phyloP scores from a whole-genome alignment of 768 basidiomycete species.

The Mycena capillaripes region DNA sequence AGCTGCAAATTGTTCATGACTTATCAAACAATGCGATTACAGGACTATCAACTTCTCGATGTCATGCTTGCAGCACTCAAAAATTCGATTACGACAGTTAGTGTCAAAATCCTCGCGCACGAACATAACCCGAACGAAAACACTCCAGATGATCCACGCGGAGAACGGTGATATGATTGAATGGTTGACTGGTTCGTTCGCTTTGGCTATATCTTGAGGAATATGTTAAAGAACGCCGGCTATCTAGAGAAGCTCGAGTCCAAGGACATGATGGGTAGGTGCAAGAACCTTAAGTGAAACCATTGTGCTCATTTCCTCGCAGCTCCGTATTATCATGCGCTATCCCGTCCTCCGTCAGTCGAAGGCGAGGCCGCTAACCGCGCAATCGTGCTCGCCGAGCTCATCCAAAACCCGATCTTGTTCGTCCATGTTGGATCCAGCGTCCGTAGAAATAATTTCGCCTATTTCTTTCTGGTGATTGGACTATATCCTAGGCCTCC shows the following conservation, averaged over 20 bases:
- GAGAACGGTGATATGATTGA: conserved; percentile 21
- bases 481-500: not conserved
- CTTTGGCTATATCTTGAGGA: not conserved
- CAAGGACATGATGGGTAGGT: conserved; percentile 16
- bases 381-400: conserved; percentile 13
- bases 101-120: not conserved
- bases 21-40: conserved; percentile 17
- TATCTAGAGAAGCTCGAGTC: conserved; percentile 23
- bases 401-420: conserved; percentile 11
- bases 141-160: conserved; percentile 13
- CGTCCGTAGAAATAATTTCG: not conserved
- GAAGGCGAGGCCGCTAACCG: conserved; percentile 22
- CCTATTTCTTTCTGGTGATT: not conserved
- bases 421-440: conserved; percentile 23
- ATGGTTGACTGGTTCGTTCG: conserved; percentile 7
- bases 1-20: conserved; percentile 24
- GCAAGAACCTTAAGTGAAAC: not conserved
- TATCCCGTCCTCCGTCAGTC: conserved; percentile 15
- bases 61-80: conserved; percentile 20
- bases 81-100: conserved; percentile 8
- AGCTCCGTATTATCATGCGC: conserved; percentile 15
- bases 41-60: conserved; percentile 20
- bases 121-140: not conserved
- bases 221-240: too few relatives aligned
- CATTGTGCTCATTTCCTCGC: not conserved